Evolutionary conservation across 805 yeast species (phyloP), one percentile per base, ranked within the genome.

Genomic region (Wickerhamomyces pijperi): DNA sequence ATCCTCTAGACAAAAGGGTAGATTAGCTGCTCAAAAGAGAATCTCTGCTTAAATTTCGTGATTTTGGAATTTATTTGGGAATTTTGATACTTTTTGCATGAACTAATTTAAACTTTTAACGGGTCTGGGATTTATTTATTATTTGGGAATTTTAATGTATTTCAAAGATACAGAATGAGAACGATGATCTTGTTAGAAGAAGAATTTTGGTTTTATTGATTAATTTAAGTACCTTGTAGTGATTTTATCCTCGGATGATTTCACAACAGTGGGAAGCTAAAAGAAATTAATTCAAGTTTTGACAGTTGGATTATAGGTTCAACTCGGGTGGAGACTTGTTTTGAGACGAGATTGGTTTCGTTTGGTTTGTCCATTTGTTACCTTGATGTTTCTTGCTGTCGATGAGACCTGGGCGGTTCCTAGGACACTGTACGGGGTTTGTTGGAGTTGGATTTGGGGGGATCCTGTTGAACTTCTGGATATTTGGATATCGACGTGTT

Each of bases 1-100:
- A 68, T 75, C 81, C 70, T 66, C 88, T 56, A 83, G 95, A 80
- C 95, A 86, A 76, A 78, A 76, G 69, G 96, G 92, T 69, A 82
- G 92, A 74, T 72, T 82, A 63, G 81, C 87, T 63, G 64, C 84
- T 66, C 86, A 81, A 74, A 83, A 83, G 82, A 81, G 92, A 68
- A 73, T 82, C 60, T 64, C 87, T 66, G 84, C 85, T 71, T 65
- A 60, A 62, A 40, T 41, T 37, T 40, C 38, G 12, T 25, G 15
- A 31, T 19, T 17, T 31, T 5, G 15, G 19, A 15, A 15, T 31
- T 31, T 15, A 16, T 31, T 16, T 9, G 11, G 33, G 12, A 31
- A 16, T 31, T 15, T 31, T 28, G 7, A 8, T 6, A 8, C 14
- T 8, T 28, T 28, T 8, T 6, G 7, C 7, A 28, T 8, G 7